Evolutionary conservation across 164 flowering plant genomes (phyloP).

Genomic region (Berberis vulgaris): DNA sequence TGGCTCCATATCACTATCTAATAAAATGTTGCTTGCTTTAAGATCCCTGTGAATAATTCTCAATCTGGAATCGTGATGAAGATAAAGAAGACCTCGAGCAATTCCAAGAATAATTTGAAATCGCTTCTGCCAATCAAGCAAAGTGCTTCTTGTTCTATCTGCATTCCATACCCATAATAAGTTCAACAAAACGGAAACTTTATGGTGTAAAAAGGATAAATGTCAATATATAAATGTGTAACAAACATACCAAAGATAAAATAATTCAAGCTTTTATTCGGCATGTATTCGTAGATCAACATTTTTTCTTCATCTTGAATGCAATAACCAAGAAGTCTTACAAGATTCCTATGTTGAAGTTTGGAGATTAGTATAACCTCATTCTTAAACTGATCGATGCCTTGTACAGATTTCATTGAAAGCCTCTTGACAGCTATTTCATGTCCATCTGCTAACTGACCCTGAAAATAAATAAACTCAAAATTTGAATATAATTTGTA

Average conservation of each 20-base stretch:
- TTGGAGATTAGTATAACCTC: conserved; percentile 5
- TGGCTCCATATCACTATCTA: conserved; percentile 6
- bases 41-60: conserved; percentile 10
- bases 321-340: conserved; percentile 7
- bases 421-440: conserved; percentile 10
- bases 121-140: conserved; percentile 6
- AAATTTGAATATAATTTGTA: background rate
- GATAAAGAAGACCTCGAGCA: conserved; percentile 9
- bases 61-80: conserved; percentile 10
- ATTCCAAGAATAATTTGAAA: conserved; percentile 1
- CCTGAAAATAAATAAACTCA: background rate
- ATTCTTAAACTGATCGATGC: conserved; percentile 7
- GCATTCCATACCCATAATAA: background rate
- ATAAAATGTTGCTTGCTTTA: conserved; percentile 7
- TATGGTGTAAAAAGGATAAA: background rate
- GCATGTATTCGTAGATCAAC: conserved; percentile 9
- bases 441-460: conserved; percentile 2
- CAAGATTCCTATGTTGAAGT: conserved; percentile 10
- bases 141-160: background rate
- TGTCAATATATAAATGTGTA: background rate
- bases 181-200: background rate
- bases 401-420: conserved; percentile 4
- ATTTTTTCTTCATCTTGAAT: conserved; percentile 11
- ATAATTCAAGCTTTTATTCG: conserved; percentile 5
- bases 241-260: conserved; percentile 7